Evolutionary conservation across 1,284 basidiomycete species (phyloP), one percentile per base, ranked within the genome.

Genomic region (Peniophora sp.): DNA sequence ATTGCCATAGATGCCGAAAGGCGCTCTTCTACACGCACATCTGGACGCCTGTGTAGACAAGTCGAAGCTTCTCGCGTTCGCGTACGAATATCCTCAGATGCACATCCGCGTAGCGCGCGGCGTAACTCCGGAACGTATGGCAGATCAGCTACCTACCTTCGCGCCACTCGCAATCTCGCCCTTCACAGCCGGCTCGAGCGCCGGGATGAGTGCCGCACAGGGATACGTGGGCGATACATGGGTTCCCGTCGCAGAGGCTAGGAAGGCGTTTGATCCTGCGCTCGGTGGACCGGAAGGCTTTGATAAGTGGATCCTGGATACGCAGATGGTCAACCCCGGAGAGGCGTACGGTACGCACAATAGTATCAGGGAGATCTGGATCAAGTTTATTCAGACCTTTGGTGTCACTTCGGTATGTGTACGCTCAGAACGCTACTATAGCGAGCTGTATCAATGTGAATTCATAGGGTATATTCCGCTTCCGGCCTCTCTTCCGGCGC

Each of bases 321-420:
- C 74, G 3, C 69, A 86, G 68, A 80, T 72, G 45, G 84, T 88
- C 55, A 80, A 82, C 60, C 80, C 84, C 3, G 68, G 70, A 1
- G 82, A 87, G 57, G 83, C 84, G 5, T 87, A 88, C 57, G 70
- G 73, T 3, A 87, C 81, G 1, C 80, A 87, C 55, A 85, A 85
- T 51, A 83, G 82, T 3, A 70, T 81, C 3, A 66, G 70, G 3
- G 85, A 85, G 74, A 32, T 32, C 27, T 32, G 27, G 27, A 32
- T 32, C 27, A 32, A 32, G 27, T 32, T 24, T 56, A 57, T 14
- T 83, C 83, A 62, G 43, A 72, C 65, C 3, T 10, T 36, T n/a
- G 47, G 41, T 32, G 27, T 32, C 27, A 32, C 27, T 22, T 24
- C 41, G 37, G 39, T 11, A n/a, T 37, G 24, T 48, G 15, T 2